phyloP scores from a whole-genome alignment of 345 rosid species.

The Eutrema japonicum region DNA sequence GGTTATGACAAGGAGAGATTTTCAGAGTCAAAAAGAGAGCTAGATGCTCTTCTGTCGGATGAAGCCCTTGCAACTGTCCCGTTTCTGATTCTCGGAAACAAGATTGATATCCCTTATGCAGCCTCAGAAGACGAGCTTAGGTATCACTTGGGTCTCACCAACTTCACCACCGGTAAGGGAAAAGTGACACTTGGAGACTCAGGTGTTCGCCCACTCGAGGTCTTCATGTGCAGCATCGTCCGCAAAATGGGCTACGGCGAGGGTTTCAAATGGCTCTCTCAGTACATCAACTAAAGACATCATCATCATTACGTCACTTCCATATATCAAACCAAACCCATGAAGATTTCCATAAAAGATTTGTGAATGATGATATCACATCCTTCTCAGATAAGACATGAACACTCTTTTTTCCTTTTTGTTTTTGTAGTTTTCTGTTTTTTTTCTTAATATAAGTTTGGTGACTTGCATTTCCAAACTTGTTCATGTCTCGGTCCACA shows the following conservation, averaged over 20 bases:
- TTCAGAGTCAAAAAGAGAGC: conserved; percentile 61
- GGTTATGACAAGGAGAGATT: conserved; percentile 74
- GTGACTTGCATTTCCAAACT: conserved; percentile 43
- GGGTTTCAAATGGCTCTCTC: conserved; percentile 79
- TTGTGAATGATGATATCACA: conserved; percentile 35
- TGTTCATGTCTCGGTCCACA: conserved; percentile 13
- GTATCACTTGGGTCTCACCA: conserved; percentile 65
- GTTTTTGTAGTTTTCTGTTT: conserved; percentile 5
- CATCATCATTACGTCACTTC: neutral
- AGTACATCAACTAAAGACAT: conserved; percentile 59
- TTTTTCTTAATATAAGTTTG: conserved; percentile 20
- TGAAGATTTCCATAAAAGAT: conserved; percentile 27
- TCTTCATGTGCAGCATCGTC: conserved; percentile 79
- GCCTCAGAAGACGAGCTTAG: conserved; percentile 76
- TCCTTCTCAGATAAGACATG: conserved; percentile 21
- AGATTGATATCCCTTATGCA: conserved; percentile 72
- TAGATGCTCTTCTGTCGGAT: conserved; percentile 68
- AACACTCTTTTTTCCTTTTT: conserved; percentile 16
- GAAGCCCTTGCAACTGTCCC: conserved; percentile 66
- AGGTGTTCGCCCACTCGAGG: conserved; percentile 67
- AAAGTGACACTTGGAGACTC: conserved; percentile 58
- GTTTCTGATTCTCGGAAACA: conserved; percentile 70
- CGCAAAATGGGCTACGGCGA: conserved; percentile 83
- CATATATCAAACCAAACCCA: conserved; percentile 38
- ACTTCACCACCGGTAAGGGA: conserved; percentile 78